Conservation (phyloP, 805 yeast genomes). For the Saccharomycopsis fibuligera region DNA sequence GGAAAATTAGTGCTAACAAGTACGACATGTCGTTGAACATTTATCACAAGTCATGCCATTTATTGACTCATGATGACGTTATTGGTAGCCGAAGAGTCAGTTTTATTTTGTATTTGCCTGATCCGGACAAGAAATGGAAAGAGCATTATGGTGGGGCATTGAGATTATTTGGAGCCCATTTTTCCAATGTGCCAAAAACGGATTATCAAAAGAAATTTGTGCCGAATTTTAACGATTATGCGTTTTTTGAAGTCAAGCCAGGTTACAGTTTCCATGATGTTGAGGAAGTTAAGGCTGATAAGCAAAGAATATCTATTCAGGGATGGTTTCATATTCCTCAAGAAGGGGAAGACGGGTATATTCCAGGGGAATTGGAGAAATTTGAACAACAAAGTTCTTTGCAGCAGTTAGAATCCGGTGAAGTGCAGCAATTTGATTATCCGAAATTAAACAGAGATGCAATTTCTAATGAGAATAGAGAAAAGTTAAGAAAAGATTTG, state of each 20-base stretch:
- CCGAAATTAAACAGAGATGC: conserved; percentile 57
- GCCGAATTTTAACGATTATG: conserved; percentile 94
- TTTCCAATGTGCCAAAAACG: conserved; percentile 83
- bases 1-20: conserved; percentile 81
- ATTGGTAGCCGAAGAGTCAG: conserved; percentile 92
- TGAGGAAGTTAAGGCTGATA: conserved; percentile 90
- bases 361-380: conserved; percentile 74
- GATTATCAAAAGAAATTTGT: conserved; percentile 65
- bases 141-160: conserved; percentile 91
- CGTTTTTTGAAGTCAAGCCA: conserved; percentile 93
- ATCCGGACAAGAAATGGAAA: conserved; percentile 86
- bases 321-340: conserved; percentile 99
- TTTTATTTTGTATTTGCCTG: conserved; percentile 87
- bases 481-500: conserved; percentile 24
- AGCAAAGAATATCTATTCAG: conserved; percentile 85
- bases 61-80: conserved; percentile 94
- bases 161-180: conserved; percentile 77
- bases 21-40: conserved; percentile 92
- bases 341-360: conserved; percentile 78
- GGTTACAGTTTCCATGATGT: conserved; percentile 97
- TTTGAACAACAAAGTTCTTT: conserved; percentile 71
- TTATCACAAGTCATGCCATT: conserved; percentile 88
- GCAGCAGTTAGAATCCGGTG: conserved; percentile 71
- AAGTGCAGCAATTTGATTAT: conserved; percentile 71
- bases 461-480: conserved; percentile 35